phyloP scores from a whole-genome alignment of 2,329 filamentous ascomycete species.

The Diaporthe batatas region DNA sequence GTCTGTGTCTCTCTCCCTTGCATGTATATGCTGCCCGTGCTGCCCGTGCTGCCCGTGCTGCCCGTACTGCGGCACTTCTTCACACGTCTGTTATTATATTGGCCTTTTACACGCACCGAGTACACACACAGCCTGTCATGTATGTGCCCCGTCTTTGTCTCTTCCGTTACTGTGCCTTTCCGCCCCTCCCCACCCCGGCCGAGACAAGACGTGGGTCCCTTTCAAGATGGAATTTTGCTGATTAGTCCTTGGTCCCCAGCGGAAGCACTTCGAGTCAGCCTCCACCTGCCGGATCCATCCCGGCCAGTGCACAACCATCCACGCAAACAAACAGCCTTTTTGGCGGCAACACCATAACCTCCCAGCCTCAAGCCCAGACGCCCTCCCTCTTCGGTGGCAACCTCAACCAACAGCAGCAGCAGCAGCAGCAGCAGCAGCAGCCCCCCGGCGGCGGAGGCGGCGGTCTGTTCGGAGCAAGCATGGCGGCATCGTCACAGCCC shows the following conservation, averaged over 20 bases:
- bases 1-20: not conserved
- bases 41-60: no score
- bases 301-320: conserved; percentile 40
- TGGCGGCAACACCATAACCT: conserved; percentile 44
- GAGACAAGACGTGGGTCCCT: conserved; percentile 38
- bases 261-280: conserved; percentile 50
- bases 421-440: conserved; percentile 46
- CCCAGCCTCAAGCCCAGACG: conserved; percentile 37
- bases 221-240: conserved; percentile 34
- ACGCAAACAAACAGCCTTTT: conserved; percentile 55
- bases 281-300: conserved; percentile 48
- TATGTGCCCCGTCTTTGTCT: conserved; percentile 12
- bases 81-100: not conserved
- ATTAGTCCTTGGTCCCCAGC: conserved; percentile 34
- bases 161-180: not conserved
- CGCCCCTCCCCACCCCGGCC: conserved; percentile 38
- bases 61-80: not conserved
- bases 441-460: conserved; percentile 19
- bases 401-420: conserved; percentile 46
- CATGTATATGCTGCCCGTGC: not conserved
- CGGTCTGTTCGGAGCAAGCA: conserved; percentile 50
- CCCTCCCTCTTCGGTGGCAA: conserved; percentile 51
- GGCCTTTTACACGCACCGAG: not conserved
- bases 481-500: conserved; percentile 43
- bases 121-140: not conserved